A percentile compares a stretch with the other conserved stretches of the same genome.
Evolutionary conservation across 2,329 filamentous ascomycete genomes (phyloP).

Genomic region (Seiridium unicorne): DNA sequence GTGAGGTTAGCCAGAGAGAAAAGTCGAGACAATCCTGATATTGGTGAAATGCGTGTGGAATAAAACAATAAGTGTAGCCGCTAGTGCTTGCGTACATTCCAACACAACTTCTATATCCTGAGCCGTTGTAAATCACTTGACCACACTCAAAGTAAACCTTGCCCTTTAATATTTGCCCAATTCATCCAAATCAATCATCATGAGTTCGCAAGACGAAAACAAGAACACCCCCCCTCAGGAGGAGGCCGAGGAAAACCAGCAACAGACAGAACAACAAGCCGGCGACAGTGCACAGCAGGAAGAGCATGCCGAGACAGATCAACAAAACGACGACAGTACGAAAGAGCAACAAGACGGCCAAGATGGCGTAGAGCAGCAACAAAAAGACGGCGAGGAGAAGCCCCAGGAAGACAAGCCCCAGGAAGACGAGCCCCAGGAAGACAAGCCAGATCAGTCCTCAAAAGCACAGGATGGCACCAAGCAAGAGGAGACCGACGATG

Average conservation of each 20-base stretch:
- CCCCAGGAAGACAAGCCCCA: neutral
- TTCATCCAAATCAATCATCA: neutral
- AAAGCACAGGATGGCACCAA: slow-evolving; percentile 15
- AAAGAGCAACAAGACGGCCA: slow-evolving; percentile 13
- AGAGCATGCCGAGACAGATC: neutral
- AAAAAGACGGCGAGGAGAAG: neutral
- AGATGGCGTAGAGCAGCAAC: slow-evolving; percentile 7
- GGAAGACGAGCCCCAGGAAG: neutral
- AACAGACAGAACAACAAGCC: neutral
- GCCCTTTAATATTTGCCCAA: neutral
- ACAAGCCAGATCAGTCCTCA: neutral
- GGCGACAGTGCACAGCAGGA: neutral
- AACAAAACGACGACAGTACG: neutral
- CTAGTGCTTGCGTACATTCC: neutral
- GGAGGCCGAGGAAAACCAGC: slow-evolving; percentile 3
- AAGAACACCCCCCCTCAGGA: neutral
- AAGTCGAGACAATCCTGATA: neutral
- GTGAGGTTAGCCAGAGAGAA: neutral
- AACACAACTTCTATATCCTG: neutral
- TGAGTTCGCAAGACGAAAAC: slow-evolving; percentile 5
- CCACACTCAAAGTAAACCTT: neutral
- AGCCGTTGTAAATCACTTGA: neutral
- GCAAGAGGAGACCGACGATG: slow-evolving; percentile 9
- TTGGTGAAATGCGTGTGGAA: neutral
- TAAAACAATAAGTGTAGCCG: slow-evolving; percentile 1